phyloP scores from a whole-genome alignment of 352 stramenopile species.

The Pythium aristosporum region DNA sequence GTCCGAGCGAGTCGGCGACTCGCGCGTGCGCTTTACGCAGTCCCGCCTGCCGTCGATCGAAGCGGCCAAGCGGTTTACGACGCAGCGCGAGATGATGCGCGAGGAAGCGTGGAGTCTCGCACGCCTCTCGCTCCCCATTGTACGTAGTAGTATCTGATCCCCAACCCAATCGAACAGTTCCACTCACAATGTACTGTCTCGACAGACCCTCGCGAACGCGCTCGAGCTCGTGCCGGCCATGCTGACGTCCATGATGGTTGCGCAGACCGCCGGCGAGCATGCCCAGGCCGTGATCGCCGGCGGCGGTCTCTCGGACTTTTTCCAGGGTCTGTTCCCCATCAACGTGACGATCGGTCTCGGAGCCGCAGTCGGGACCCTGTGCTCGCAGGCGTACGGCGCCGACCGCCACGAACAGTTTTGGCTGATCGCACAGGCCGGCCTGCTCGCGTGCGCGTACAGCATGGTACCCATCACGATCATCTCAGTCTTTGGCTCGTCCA shows the following conservation, averaged over 20 bases:
- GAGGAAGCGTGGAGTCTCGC: conserved; percentile 14
- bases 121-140: conserved; percentile 17
- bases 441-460: conserved; percentile 38
- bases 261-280: conserved; percentile 36
- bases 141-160: neutral
- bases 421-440: conserved; percentile 50
- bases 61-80: neutral
- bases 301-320: conserved; percentile 44
- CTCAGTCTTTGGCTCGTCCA: conserved; percentile 35
- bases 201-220: conserved; percentile 40
- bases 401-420: conserved; percentile 50
- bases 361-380: conserved; percentile 58
- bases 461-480: conserved; percentile 35
- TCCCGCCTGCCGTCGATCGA: neutral
- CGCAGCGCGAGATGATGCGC: conserved; percentile 1
- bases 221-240: conserved; percentile 50
- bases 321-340: conserved; percentile 49
- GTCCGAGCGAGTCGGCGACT: no score
- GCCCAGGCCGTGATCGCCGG: conserved; percentile 41
- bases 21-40: neutral
- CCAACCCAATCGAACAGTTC: neutral
- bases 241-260: conserved; percentile 62
- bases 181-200: neutral
- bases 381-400: conserved; percentile 58
- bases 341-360: conserved; percentile 47